Conservation (phyloP, 371 early-diverging fungal species). For the Actinomortierella ambigua region DNA sequence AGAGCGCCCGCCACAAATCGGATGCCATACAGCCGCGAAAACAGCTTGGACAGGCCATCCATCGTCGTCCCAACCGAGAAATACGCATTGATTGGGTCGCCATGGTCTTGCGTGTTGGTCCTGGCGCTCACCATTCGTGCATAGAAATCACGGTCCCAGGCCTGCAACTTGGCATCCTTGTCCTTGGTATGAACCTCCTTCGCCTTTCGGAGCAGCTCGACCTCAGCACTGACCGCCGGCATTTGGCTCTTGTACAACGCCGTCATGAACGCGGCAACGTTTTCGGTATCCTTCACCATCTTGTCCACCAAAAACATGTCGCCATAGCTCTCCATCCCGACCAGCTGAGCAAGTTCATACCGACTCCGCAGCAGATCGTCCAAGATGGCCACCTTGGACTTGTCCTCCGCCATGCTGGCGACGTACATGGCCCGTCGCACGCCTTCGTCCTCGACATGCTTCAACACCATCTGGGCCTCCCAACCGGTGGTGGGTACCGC, state of each 20-base stretch:
- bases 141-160: constrained; percentile 88
- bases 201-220: constrained; percentile 53
- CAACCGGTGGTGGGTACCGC: constrained; percentile 57
- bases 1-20: constrained; percentile 70
- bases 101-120: constrained; percentile 33
- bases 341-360: constrained; percentile 73
- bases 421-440: constrained; percentile 76
- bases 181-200: constrained; percentile 44
- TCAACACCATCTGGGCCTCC: constrained; percentile 66
- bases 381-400: constrained; percentile 65
- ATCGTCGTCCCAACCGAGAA: constrained; percentile 90
- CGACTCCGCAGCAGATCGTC: constrained; percentile 79
- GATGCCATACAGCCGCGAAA: constrained; percentile 86
- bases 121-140: constrained; percentile 53
- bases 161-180: constrained; percentile 53
- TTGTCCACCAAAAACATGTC: constrained; percentile 87
- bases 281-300: constrained; percentile 89
- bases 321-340: constrained; percentile 83
- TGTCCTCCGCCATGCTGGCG: constrained; percentile 73
- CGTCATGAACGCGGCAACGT: constrained; percentile 83
- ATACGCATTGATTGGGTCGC: constrained; percentile 56
- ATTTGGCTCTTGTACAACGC: constrained; percentile 63
- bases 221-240: constrained; percentile 56
- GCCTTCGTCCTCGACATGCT: constrained; percentile 62
- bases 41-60: constrained; percentile 82